Evolutionary conservation across 768 basidiomycete species (phyloP), one percentile per base, ranked within the genome.

Genomic region (Naganishia vishniacii): DNA sequence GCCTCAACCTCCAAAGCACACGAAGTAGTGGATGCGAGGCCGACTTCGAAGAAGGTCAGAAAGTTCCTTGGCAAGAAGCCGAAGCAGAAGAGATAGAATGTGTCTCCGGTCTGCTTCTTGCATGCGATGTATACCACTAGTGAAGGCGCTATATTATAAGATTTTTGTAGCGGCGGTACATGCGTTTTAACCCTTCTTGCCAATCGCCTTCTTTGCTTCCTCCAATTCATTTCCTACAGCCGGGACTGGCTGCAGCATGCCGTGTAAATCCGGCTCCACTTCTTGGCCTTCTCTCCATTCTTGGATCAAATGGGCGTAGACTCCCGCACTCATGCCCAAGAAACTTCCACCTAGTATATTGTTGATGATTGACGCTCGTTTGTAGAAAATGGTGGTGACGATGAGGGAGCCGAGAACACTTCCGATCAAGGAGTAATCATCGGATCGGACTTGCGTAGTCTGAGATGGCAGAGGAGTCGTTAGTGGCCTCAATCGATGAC

Each of bases 341-440:
- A 62, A 61, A 28, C 70, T 74, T n/a, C 76, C 76, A 9, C 76
- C 76, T 0, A 72, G 59, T 3, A 73, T 68, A 13, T 75, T 60
- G 16, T 44, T 47, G 12, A 65, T 64, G 7, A 75, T 56, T 15
- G 73, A 68, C n/a, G 74, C 74, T 32, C 76, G 59, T n/a, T 64
- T 62, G 18, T 75, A 68, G 61, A 77, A 69, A 9, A 75, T 23
- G 12, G 76, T 72, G 11, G 76, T 74, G 16, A 70, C 60, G 59
- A 77, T 29, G 16, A 77, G 44, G 23, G 66, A 72, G 2, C 67
- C 67, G 29, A 68, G 67, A 12, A 59, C 56, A 29, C 71, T 69
- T 29, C 74, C 74, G 41, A 77, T 77, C n/a, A 77, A 51, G 1
- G 73, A 72, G 31, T 72, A 77, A 37, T 77, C 76, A 53, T 77